Base-by-base conservation (phyloP, 169 alveolate species). In the Plasmodium malariae region DNA sequence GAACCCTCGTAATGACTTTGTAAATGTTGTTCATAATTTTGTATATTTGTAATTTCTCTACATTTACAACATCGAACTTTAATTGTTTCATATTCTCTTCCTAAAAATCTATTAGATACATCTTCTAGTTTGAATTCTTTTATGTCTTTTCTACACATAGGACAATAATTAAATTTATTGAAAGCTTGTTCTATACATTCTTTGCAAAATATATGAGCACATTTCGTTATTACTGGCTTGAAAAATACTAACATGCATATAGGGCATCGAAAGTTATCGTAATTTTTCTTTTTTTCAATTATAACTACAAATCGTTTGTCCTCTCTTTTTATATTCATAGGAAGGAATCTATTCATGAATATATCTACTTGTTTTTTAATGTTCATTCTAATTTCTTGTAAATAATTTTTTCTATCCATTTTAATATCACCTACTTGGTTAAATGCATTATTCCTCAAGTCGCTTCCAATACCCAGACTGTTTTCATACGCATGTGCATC, bases 191-290 rank as follows among this genome's bases (percentile, higher is more conserved):
- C 94, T 68, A 91, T 85, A 32, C 94, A 91, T 30, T 73, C 87
- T 55, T 36, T 30, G 68, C 94, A 91, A 90, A 91, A 91, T 57
- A 86, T 67, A 55, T 91, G 94, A 72, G 83, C 88, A 78, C 94
- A 91, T 68, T 89, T 73, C 14, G 94, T 91, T 21, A 51, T 91
- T 28, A 91, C 94, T 34, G 94, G 94, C 28, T 74, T 73, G 60
- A 60, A 76, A 21, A 91, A 40, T 59, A 91, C 71, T 74, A 86
- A 73, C 94, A 91, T 85, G 59, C 94, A 91, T 34, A 91, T 91
- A 1, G 88, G 88, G 30, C 88, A 74, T 17, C 88, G 73, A 34
- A 74, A 74, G 24, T 74, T 54, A 36, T 74, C 88, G 34, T 74
- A 74, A 74, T 74, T 74, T 37, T 74, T 74, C 34, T 74, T 74